phyloP scores from a whole-genome alignment of 345 rosid species.

The Clausena lansium region DNA sequence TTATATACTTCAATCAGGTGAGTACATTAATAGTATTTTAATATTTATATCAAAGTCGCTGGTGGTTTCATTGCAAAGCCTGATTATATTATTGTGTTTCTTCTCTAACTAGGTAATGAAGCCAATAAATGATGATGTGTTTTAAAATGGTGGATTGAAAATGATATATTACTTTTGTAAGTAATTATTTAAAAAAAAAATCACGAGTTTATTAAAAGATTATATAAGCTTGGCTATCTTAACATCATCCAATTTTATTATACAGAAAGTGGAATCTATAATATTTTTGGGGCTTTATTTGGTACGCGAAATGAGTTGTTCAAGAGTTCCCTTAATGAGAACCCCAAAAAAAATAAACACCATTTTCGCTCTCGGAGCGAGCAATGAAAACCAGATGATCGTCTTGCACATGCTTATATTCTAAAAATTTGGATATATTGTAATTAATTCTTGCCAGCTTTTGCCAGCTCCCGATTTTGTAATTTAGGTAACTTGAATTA shows the following conservation, averaged over 20 bases:
- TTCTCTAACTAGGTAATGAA: not conserved
- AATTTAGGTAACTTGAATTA: not conserved
- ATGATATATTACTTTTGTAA: not conserved
- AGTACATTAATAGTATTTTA: too few species aligned
- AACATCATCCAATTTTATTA: not conserved
- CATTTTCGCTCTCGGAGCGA: not conserved
- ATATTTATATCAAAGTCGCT: too few species aligned
- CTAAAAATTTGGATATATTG: not conserved
- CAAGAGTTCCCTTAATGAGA: not conserved
- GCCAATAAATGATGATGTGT: not conserved
- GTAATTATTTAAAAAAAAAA: too few species aligned
- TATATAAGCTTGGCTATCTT: not conserved
- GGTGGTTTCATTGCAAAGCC: not conserved
- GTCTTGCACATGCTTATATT: not conserved
- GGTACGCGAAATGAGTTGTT: not conserved
- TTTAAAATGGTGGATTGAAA: not conserved
- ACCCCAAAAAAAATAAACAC: not conserved
- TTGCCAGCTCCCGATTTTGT: not conserved
- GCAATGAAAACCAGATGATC: not conserved
- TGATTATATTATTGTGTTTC: too few species aligned
- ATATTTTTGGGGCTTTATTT: not conserved
- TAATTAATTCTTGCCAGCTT: constrained; percentile 7
- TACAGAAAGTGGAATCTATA: not conserved
- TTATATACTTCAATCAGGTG: too few species aligned
- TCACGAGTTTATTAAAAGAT: too few species aligned